These are phyloP conservation scores for Calonectria honghensis DNA, from an alignment of 2,329 filamentous ascomycete genomes.

Conservation along the genomic window DNA sequence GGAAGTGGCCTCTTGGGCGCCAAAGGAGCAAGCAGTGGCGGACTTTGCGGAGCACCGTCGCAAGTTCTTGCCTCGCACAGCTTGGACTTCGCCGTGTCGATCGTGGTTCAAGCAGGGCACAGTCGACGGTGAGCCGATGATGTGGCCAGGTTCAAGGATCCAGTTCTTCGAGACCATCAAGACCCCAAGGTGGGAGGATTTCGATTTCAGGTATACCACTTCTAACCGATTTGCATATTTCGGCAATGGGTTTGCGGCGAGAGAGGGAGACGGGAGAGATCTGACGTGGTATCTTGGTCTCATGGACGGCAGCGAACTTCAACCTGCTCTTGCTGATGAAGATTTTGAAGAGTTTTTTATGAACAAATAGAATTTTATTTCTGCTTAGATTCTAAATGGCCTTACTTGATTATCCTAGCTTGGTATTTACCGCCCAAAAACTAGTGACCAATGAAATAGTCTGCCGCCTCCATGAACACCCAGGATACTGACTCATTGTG, in stretches of 20 bases:
- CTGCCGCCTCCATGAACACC: background rate
- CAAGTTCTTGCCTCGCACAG: slow-evolving; percentile 54
- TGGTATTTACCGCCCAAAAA: no score
- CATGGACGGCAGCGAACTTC: slow-evolving; percentile 43
- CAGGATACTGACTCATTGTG: background rate
- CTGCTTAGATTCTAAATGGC: background rate
- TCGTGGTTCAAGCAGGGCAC: slow-evolving; percentile 56
- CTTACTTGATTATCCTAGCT: background rate
- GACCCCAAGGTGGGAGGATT: slow-evolving; percentile 55
- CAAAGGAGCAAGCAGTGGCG: slow-evolving; percentile 51
- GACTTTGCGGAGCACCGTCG: slow-evolving; percentile 58
- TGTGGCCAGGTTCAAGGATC: slow-evolving; percentile 54
- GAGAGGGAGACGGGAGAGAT: slow-evolving; percentile 45
- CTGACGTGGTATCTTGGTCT: slow-evolving; percentile 47
- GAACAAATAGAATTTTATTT: slow-evolving; percentile 40
- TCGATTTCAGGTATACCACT: slow-evolving; percentile 48
- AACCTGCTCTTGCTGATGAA: slow-evolving; percentile 49
- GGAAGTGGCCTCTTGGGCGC: slow-evolving; percentile 50
- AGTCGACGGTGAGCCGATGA: slow-evolving; percentile 51
- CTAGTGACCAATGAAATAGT: background rate
- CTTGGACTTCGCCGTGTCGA: slow-evolving; percentile 52
- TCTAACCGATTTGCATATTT: slow-evolving; percentile 53
- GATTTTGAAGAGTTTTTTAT: slow-evolving; percentile 52
- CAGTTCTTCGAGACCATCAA: slow-evolving; percentile 54
- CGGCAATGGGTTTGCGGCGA: slow-evolving; percentile 50